Conservation (phyloP, 768 basidiomycete species). For the Lentinus brumalis region DNA sequence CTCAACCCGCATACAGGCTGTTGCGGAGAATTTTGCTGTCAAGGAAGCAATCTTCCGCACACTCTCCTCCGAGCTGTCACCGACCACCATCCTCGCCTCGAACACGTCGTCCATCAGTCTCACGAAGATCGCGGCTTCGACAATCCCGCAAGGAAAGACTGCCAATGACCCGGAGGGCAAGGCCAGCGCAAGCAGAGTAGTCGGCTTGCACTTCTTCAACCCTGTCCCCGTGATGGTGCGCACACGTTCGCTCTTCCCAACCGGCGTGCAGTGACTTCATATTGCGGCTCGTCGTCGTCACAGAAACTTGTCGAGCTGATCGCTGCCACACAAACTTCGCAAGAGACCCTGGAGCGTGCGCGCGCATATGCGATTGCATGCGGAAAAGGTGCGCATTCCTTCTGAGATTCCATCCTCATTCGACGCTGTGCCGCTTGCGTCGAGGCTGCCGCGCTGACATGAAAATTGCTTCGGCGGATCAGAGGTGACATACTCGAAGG, state of each 20-base stretch:
- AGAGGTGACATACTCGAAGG: slow-evolving; percentile 91
- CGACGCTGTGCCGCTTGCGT: neutral
- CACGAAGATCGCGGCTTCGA: slow-evolving; percentile 88
- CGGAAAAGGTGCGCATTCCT: slow-evolving; percentile 68
- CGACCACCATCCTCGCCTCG: slow-evolving; percentile 80
- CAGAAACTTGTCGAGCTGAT: slow-evolving; percentile 95
- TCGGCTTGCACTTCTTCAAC: slow-evolving; percentile 94
- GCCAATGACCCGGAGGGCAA: slow-evolving; percentile 66
- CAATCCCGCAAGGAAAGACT: slow-evolving; percentile 57
- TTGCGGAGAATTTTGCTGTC: slow-evolving; percentile 78
- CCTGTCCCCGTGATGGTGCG: slow-evolving; percentile 95
- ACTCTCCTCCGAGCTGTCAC: slow-evolving; percentile 67
- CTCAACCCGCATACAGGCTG: slow-evolving; percentile 57
- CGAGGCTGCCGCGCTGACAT: neutral
- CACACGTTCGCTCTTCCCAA: neutral
- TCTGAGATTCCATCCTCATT: neutral
- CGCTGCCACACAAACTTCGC: slow-evolving; percentile 87
- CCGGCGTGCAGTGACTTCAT: neutral
- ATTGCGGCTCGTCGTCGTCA: neutral
- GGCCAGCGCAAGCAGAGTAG: slow-evolving; percentile 70
- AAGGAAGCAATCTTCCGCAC: slow-evolving; percentile 78
- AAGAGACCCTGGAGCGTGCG: slow-evolving; percentile 72
- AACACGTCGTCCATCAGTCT: slow-evolving; percentile 96
- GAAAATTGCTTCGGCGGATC: slow-evolving; percentile 2
- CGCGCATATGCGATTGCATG: slow-evolving; percentile 84